Evolutionary conservation across 176 grass and related monocot species (phyloP), one percentile per base, ranked within the genome.

Genomic region (Chrysopogon serrulatus): DNA sequence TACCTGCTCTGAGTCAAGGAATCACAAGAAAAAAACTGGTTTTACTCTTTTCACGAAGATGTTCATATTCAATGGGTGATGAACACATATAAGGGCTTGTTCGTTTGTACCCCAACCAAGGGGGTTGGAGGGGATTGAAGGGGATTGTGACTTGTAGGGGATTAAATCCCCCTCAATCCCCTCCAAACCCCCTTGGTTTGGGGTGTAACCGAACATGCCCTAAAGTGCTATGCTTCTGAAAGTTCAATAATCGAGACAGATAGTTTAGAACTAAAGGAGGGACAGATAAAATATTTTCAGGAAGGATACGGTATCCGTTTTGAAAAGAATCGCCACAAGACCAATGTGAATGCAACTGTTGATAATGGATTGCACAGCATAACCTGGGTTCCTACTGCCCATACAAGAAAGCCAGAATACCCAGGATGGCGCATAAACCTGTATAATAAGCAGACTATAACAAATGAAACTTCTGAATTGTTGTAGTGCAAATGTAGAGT

Each of bases 331-430:
- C 77, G 54, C 96, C 96, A 96, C 60, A 89, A 9, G n/a, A 92
- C 78, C 51, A 94, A 79, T 28, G 65, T 26, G 53, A 96, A 99
- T 86, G 36, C 77, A 82, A 92, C 33, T 28, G 76, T 56, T 68
- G 90, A 99, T 76, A 94, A 14, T 71, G 96, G 96, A 90, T 99
- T 96, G 71, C 96, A 94, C 35, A 99, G 86, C 93, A 94, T 96
- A 84, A 99, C 84, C 49, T 99, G 91, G 60, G 93, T 99, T 90
- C 96, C 96, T 74, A 91, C 71, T 84, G 86, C 96, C 93, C 91
- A 99, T 65, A 94, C 66, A 85, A 95, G 79, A 74, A 96, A 99
- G 42, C 96, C 96, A 84, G 81, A 90, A 83, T 99, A 99, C 16
- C 96, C 86, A 36, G 96, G 96, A 84, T 99, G 93, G 17, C 93